Evolutionary conservation across 352 stramenopile species (phyloP).

Genomic region (Globisporangium emineosum): DNA sequence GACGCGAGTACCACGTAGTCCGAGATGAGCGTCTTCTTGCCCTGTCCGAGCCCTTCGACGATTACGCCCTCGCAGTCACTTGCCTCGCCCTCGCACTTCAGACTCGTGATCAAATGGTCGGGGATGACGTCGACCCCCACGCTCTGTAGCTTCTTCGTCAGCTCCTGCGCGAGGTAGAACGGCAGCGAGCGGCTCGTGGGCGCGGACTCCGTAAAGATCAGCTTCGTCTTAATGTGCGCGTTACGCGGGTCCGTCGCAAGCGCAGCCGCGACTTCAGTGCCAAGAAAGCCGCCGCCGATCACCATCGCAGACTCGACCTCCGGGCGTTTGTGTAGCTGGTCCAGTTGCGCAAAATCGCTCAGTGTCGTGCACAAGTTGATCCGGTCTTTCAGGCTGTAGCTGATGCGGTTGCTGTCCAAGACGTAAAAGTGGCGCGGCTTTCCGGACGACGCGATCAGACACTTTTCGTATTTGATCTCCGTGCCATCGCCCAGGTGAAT

Average conservation of each 20-base stretch:
- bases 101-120: slow-evolving; percentile 73
- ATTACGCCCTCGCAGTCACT: slow-evolving; percentile 34
- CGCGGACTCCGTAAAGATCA: slow-evolving; percentile 54
- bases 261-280: slow-evolving; percentile 82
- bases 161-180: slow-evolving; percentile 76
- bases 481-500: slow-evolving; percentile 81
- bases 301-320: slow-evolving; percentile 71
- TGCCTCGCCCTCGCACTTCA: slow-evolving; percentile 51
- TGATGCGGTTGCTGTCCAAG: slow-evolving; percentile 77
- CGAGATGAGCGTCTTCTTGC: slow-evolving; percentile 66
- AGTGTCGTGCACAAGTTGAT: slow-evolving; percentile 86
- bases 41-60: slow-evolving; percentile 63
- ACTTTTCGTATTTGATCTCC: slow-evolving; percentile 82
- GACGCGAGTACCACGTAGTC: slow-evolving; percentile 92
- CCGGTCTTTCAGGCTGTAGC: slow-evolving; percentile 77
- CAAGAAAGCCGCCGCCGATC: slow-evolving; percentile 89
- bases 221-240: slow-evolving; percentile 37
- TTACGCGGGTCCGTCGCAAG: slow-evolving; percentile 65
- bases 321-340: slow-evolving; percentile 42
- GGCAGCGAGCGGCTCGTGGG: slow-evolving; percentile 72
- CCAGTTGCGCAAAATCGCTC: slow-evolving; percentile 80
- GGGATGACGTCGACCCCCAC: slow-evolving; percentile 69
- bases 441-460: slow-evolving; percentile 82
- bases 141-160: slow-evolving; percentile 47
- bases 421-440: slow-evolving; percentile 87